Evolutionary conservation across 352 stramenopile species (phyloP).

Genomic region (Globisporangium abappressorium): DNA sequence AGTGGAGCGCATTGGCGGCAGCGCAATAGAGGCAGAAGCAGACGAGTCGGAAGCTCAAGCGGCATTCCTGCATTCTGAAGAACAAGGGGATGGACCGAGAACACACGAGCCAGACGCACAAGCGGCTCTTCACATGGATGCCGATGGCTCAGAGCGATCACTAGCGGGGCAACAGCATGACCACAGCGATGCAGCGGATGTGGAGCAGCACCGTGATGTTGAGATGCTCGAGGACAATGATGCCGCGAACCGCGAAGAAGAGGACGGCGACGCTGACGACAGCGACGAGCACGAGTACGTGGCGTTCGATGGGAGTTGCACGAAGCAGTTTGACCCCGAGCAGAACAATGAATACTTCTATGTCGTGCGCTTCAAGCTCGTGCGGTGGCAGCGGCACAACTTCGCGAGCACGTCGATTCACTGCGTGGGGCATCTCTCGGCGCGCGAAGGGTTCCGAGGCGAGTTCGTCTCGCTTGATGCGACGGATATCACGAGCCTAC

Average conservation of each 20-base stretch:
- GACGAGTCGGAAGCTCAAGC: background rate
- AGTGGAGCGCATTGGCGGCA: constrained; percentile 11
- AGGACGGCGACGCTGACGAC: background rate
- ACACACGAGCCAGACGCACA: background rate
- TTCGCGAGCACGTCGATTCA: constrained; percentile 21
- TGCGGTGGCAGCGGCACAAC: constrained; percentile 30
- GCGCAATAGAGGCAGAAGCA: background rate
- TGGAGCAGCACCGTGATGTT: background rate
- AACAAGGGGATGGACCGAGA: background rate
- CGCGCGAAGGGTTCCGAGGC: constrained; percentile 12
- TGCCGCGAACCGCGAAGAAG: background rate
- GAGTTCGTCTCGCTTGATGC: constrained; percentile 18
- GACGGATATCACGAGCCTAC: background rate
- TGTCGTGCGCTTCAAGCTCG: constrained; percentile 46
- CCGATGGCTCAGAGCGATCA: background rate
- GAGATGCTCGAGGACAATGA: background rate
- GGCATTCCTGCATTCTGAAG: background rate
- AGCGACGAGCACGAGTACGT: constrained; percentile 4
- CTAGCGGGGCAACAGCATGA: constrained; percentile 13
- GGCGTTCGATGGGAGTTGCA: constrained; percentile 10
- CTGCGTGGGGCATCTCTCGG: constrained; percentile 20
- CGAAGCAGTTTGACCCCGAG: constrained; percentile 10
- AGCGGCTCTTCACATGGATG: background rate
- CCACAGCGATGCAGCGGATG: background rate
- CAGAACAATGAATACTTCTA: constrained; percentile 21